A percentile compares a stretch with the other conserved stretches of the same genome.
Conservation (phyloP, 176 grass and related monocot species). For the Aegilops sharonensis region DNA sequence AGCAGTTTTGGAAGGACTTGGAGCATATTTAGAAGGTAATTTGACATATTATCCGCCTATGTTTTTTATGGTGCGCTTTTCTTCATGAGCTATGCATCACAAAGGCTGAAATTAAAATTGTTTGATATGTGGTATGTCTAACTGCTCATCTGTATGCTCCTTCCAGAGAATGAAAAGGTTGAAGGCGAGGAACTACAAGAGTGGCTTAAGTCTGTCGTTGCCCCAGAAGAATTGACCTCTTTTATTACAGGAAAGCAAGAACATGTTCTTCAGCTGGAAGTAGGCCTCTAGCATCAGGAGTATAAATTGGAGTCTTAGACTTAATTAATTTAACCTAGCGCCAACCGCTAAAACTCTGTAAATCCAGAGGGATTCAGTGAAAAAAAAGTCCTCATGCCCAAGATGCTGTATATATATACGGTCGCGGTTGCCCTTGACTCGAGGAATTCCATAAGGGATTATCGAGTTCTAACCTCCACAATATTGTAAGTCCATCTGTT, state of each 20-base stretch:
- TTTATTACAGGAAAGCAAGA: slow-evolving; percentile 75
- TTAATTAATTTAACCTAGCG: slow-evolving; percentile 44
- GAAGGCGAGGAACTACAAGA: slow-evolving; percentile 95
- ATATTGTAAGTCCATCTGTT: slow-evolving; percentile 30
- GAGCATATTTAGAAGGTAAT: slow-evolving; percentile 97
- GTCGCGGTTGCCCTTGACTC: not conserved
- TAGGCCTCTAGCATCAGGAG: slow-evolving; percentile 40
- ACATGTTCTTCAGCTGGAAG: slow-evolving; percentile 64
- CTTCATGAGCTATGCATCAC: slow-evolving; percentile 14
- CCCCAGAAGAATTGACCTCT: slow-evolving; percentile 63
- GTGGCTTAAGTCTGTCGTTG: slow-evolving; percentile 95
- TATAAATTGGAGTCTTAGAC: slow-evolving; percentile 16
- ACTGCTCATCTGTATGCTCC: not conserved
- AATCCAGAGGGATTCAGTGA: slow-evolving; percentile 26
- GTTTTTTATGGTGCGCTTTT: not conserved
- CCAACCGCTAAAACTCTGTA: slow-evolving; percentile 22
- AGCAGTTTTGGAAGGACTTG: slow-evolving; percentile 85
- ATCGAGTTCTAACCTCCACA: slow-evolving; percentile 25
- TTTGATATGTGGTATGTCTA: not conserved
- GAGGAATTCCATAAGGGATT: slow-evolving; percentile 28
- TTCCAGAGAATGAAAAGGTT: slow-evolving; percentile 94
- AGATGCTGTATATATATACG: slow-evolving; percentile 45
- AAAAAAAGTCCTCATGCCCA: not conserved
- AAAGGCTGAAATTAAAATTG: not conserved
- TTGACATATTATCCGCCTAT: not conserved